A percentile compares a stretch with the other conserved stretches of the same genome.
Evolutionary conservation across 2,329 filamentous ascomycete genomes (phyloP).

Genomic region (Nemania sp.): DNA sequence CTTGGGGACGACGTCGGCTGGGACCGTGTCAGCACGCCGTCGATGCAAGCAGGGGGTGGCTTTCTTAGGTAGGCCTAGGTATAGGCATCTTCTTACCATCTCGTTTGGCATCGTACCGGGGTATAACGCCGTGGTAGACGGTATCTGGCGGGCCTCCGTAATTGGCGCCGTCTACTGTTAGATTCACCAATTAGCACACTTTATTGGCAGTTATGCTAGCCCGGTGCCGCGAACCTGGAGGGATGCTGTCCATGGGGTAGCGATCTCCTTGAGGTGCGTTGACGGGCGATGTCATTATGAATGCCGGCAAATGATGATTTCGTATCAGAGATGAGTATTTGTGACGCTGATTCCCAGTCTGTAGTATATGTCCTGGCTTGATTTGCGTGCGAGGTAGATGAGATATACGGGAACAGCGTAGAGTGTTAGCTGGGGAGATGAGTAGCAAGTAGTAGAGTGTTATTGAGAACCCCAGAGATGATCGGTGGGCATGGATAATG

Average conservation of each 20-base stretch:
- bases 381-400: background rate
- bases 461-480: background rate
- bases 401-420: no score
- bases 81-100: slow-evolving; percentile 4
- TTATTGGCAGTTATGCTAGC: background rate
- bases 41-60: background rate
- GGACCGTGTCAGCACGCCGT: background rate
- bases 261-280: background rate
- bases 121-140: background rate
- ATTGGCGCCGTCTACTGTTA: background rate
- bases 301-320: background rate
- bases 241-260: background rate
- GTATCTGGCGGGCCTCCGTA: no score
- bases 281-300: background rate
- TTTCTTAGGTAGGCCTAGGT: no score
- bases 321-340: background rate
- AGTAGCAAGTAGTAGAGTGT: background rate
- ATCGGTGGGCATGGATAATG: background rate
- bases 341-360: background rate
- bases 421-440: background rate
- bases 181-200: background rate
- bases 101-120: slow-evolving; percentile 7
- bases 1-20: slow-evolving; percentile 10
- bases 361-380: background rate
- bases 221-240: slow-evolving; percentile 3